Evolutionary conservation across 2,329 filamentous ascomycete genomes (phyloP).

Genomic region (Decorospora gaudefroyi): DNA sequence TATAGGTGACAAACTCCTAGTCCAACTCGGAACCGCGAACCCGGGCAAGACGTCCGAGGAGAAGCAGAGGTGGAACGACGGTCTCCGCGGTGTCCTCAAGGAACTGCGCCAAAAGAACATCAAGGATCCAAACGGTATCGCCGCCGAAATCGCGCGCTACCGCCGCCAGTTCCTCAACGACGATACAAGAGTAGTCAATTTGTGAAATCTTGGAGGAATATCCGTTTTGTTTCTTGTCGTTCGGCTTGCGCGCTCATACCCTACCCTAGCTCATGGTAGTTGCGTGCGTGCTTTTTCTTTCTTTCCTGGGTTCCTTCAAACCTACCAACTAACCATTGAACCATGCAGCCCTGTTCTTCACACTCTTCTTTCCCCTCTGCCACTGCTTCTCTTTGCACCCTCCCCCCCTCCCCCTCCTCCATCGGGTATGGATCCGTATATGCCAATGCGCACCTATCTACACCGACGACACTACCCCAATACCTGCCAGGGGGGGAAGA

Average conservation of each 20-base stretch:
- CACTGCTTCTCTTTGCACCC: too few relatives aligned
- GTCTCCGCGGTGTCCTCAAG: constrained; percentile 46
- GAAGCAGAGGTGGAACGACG: constrained; percentile 55
- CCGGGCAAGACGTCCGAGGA: constrained; percentile 64
- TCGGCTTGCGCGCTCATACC: constrained; percentile 3
- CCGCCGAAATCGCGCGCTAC: constrained; percentile 46
- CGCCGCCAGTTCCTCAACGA: constrained; percentile 50
- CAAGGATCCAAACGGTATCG: constrained; percentile 48
- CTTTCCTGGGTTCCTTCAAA: too few relatives aligned
- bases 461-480: too few relatives aligned
- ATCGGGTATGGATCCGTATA: too few relatives aligned
- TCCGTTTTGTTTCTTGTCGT: not conserved
- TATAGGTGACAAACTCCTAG: constrained; percentile 72
- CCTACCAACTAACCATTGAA: too few relatives aligned
- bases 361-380: too few relatives aligned
- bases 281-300: too few relatives aligned
- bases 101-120: constrained; percentile 45
- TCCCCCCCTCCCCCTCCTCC: too few relatives aligned
- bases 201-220: constrained; percentile 24
- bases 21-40: constrained; percentile 70
- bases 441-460: too few relatives aligned
- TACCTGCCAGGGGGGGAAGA: too few relatives aligned
- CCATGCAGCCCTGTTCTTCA: too few relatives aligned
- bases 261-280: too few relatives aligned
- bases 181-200: constrained; percentile 47